phyloP scores from a whole-genome alignment of 305 asterid species.

The Fraxinus sp. region DNA sequence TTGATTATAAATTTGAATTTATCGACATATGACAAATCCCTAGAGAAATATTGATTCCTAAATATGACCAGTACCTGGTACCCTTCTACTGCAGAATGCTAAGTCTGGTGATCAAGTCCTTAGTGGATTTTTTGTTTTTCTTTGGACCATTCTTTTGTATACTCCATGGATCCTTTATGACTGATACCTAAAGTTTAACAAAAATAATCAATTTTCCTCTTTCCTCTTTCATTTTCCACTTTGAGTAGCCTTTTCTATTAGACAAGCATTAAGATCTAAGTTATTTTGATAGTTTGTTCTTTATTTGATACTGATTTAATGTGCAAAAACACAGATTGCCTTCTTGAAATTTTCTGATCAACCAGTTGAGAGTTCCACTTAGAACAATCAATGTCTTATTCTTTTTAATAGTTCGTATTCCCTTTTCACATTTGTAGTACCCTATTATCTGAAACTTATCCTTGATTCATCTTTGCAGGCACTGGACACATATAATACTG shows the following conservation, averaged over 20 bases:
- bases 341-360: neutral
- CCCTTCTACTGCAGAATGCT: neutral
- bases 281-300: neutral
- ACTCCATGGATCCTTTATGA: neutral
- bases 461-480: slow-evolving; percentile 47
- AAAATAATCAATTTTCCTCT: neutral
- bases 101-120: neutral
- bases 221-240: neutral
- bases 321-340: neutral
- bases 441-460: neutral
- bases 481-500: slow-evolving; percentile 62
- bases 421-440: neutral
- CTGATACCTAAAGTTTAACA: neutral
- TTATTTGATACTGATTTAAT: neutral
- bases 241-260: neutral
- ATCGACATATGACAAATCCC: neutral
- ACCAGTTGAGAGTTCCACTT: neutral
- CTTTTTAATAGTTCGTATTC: neutral
- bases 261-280: neutral
- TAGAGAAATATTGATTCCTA: neutral
- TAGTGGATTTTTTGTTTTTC: neutral
- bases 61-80: neutral
- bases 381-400: neutral
- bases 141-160: neutral
- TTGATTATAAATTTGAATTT: neutral